phyloP scores from a whole-genome alignment of 106 monocot species.

The Dendrobium nobile region DNA sequence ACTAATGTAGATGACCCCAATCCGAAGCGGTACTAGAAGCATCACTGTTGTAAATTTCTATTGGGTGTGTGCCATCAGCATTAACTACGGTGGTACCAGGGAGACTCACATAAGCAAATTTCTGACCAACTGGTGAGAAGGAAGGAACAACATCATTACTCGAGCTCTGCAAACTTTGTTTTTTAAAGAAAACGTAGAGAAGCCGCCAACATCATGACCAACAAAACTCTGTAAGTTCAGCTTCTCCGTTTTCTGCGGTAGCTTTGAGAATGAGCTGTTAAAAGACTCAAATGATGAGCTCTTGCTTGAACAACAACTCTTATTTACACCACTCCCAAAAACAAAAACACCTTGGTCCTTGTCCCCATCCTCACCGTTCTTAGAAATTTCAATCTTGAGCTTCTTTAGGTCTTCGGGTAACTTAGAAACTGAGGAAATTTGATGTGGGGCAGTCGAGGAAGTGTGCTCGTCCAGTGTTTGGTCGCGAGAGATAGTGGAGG shows the following conservation, averaged over 20 bases:
- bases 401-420: background rate
- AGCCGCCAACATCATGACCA: constrained; percentile 1
- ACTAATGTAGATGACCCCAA: no score
- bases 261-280: background rate
- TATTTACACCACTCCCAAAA: constrained; percentile 7
- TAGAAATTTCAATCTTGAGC: background rate
- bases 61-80: no score
- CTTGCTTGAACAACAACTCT: background rate
- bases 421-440: constrained; percentile 4
- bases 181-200: constrained; percentile 30
- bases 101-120: no score
- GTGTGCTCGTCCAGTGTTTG: no score
- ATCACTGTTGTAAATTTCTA: no score
- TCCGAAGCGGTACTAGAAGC: no score
- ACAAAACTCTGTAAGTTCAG: no score
- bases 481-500: no score
- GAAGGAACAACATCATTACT: background rate
- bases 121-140: no score
- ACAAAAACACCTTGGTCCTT: constrained; percentile 2
- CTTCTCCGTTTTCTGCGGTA: no score
- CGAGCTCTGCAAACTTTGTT: constrained; percentile 22
- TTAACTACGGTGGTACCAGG: no score
- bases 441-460: no score
- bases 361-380: background rate
- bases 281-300: background rate